A percentile compares a stretch with the other conserved stretches of the same genome.
Conservation (phyloP, 768 basidiomycete genomes). For the Pulveroboletus sp. region DNA sequence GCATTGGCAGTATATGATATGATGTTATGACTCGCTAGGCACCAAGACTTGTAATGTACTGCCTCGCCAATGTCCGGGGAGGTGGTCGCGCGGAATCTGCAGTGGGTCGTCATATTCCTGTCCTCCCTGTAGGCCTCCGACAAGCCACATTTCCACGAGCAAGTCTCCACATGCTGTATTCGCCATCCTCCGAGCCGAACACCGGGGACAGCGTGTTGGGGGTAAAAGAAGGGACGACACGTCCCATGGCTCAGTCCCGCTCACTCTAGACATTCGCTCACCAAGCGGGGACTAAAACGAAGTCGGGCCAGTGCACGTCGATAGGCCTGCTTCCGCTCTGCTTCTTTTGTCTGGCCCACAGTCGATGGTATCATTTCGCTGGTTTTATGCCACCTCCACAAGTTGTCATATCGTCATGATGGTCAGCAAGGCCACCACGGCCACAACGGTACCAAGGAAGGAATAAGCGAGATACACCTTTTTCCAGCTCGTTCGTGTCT, state of each 20-base stretch:
- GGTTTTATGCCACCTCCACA: not conserved
- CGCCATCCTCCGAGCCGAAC: not conserved
- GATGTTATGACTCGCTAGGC: slow-evolving; percentile 10
- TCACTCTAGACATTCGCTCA: not conserved
- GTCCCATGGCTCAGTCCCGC: too few relatives aligned
- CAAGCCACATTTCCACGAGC: slow-evolving; percentile 2
- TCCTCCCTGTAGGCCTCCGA: not conserved
- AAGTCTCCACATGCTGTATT: slow-evolving; percentile 2
- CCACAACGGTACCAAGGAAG: slow-evolving; percentile 2
- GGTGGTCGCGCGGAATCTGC: too few relatives aligned
- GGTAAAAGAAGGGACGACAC: not conserved
- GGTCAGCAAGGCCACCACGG: not conserved
- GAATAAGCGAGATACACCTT: not conserved
- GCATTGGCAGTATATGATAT: slow-evolving; percentile 3
- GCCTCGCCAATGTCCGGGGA: not conserved
- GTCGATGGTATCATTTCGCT: not conserved
- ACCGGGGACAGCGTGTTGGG: not conserved
- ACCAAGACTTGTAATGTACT: not conserved
- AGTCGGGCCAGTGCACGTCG: not conserved
- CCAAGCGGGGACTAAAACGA: not conserved
- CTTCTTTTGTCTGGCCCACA: not conserved
- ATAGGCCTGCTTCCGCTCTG: not conserved
- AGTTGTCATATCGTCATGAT: slow-evolving; percentile 1
- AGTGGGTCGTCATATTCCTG: not conserved
- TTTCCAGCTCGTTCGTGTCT: not conserved